Base-by-base conservation (phyloP, 768 basidiomycete genomes). In the Dentipellis fragilis region DNA sequence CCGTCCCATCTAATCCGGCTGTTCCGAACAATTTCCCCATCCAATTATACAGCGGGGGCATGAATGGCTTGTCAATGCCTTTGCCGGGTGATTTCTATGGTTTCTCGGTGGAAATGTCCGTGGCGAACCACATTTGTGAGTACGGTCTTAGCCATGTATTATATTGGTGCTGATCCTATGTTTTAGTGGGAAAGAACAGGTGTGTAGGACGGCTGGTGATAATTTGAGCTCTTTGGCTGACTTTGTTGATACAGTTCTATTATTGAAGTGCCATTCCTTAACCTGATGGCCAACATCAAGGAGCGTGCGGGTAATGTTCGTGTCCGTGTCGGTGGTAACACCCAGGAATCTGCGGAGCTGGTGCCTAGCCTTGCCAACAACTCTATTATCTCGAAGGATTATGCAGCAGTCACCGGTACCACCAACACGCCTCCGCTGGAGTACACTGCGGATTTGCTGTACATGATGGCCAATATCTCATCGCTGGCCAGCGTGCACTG, bases 291-390 rank as follows among this genome's bases (percentile, higher is more conserved):
- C 4, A 85, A 87, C 59, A 71, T 93, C n/a, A 73, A 73, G 49
- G 73, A 79, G 60, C 76, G 89, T 23, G 78, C 79, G 3, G 87
- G 87, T 2, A 63, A 68, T 1, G 80, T 88, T 7, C 68, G 76
- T 11, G 68, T 90, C n/a, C 80, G 89, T 51, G 73, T 91, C 1
- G 89, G 89, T 22, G 89, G 89, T 48, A 91, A 91, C 68, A 83
- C 85, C 0, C 89, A 91, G 64, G 89, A 93, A 54, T 77, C 72
- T 2, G 84, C 73, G 6, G 67, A 69, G 4, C 66, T 81, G 57
- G 81, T 80, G 9, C 70, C 71, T 48, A 73, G 69, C 37, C 76
- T 82, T 8, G 65, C 76, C 0, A 74, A 80, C 49, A 73, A 73
- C 19, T 61, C 68, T 10, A 75, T 76, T 21, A 68, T 87, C 22